phyloP scores from a whole-genome alignment of 371 early-diverging fungal genomes.

The Blakeslea trispora region DNA sequence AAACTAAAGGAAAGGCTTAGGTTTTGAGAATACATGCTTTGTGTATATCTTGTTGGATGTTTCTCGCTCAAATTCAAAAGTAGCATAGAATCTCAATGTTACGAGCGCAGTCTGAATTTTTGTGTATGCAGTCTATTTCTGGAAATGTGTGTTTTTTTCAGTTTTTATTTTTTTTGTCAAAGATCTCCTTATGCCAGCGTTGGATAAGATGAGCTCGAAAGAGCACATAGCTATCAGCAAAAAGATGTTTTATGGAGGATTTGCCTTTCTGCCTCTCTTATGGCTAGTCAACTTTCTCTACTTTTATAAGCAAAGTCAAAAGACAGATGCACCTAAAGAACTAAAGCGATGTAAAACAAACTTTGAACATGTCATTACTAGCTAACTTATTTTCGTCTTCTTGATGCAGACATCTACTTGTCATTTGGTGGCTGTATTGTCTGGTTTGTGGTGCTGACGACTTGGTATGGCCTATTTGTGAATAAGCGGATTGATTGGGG shows the following conservation, averaged over 20 bases:
- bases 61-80: too few relatives aligned
- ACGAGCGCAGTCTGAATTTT: too few relatives aligned
- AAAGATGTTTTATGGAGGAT: constrained; percentile 63
- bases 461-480: constrained; percentile 63
- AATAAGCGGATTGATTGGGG: constrained; percentile 56
- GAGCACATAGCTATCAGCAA: constrained; percentile 56
- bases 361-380: neutral
- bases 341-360: constrained; percentile 50
- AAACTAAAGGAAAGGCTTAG: too few relatives aligned
- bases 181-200: constrained; percentile 41
- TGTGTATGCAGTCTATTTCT: too few relatives aligned
- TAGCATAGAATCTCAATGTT: too few relatives aligned
- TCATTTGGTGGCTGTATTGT: constrained; percentile 47
- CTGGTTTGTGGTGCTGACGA: constrained; percentile 52
- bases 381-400: too few relatives aligned
- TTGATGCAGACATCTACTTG: constrained; percentile 50
- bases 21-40: too few relatives aligned
- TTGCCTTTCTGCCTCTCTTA: constrained; percentile 59
- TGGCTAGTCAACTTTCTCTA: constrained; percentile 66
- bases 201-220: constrained; percentile 55
- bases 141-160: too few relatives aligned
- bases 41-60: too few relatives aligned
- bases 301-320: constrained; percentile 44
- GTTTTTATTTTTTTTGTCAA: neutral
- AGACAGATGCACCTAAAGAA: constrained; percentile 40